phyloP scores from a whole-genome alignment of 2,329 filamentous ascomycete species.

The Orbilia ellipsospora region DNA sequence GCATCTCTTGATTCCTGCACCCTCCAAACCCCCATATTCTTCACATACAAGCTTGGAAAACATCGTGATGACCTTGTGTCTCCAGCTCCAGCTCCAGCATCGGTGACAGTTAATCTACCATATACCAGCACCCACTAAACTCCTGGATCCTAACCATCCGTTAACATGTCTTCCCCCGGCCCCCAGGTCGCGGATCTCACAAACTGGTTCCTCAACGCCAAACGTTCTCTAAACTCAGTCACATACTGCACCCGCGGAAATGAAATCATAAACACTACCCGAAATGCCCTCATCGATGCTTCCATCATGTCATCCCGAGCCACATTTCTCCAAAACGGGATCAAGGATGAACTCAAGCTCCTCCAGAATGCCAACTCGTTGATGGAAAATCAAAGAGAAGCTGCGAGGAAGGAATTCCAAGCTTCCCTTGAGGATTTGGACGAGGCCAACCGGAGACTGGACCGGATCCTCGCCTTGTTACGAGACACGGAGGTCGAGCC shows the following conservation, averaged over 20 bases:
- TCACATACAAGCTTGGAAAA: too few relatives aligned
- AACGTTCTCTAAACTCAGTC: slow-evolving; percentile 58
- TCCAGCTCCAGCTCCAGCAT: not conserved
- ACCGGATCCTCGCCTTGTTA: slow-evolving; percentile 68
- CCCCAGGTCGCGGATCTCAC: slow-evolving; percentile 62
- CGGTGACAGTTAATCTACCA: not conserved
- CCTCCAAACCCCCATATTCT: too few relatives aligned
- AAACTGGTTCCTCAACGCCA: slow-evolving; percentile 59
- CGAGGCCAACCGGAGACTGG: slow-evolving; percentile 62
- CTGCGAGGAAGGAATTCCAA: slow-evolving; percentile 56
- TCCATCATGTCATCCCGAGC: slow-evolving; percentile 58
- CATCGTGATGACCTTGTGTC: slow-evolving; percentile 13
- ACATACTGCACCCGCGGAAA: slow-evolving; percentile 58
- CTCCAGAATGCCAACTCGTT: slow-evolving; percentile 57
- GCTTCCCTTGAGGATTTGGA: slow-evolving; percentile 43
- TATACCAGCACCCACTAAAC: too few relatives aligned
- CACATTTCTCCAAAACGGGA: slow-evolving; percentile 57
- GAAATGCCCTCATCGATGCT: slow-evolving; percentile 59
- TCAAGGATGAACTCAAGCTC: slow-evolving; percentile 58
- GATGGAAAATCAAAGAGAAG: slow-evolving; percentile 57
- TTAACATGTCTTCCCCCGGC: slow-evolving; percentile 35
- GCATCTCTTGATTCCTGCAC: too few relatives aligned
- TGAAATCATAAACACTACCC: slow-evolving; percentile 58
- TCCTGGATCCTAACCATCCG: not conserved
- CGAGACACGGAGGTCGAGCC: slow-evolving; percentile 70